phyloP scores from a whole-genome alignment of 129 eudicot species.

The Silybum marianum region DNA sequence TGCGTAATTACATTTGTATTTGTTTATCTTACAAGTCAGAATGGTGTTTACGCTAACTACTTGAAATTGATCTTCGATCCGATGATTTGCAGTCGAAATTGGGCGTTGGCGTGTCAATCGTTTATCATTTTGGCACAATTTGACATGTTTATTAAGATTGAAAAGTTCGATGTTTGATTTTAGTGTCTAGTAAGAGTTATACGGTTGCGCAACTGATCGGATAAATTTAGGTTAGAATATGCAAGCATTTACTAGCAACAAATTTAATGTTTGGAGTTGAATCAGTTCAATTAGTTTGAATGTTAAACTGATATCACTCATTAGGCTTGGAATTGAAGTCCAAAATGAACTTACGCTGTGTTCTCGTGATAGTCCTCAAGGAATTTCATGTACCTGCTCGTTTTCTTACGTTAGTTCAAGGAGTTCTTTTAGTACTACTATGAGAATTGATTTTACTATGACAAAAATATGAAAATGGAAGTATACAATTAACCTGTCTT shows the following conservation, averaged over 20 bases:
- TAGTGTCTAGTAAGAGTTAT: not conserved
- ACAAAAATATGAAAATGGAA: not conserved
- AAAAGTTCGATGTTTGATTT: not conserved
- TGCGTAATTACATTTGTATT: not conserved
- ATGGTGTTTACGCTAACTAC: not conserved
- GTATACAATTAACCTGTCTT: constrained; percentile 3
- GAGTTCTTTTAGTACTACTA: not conserved
- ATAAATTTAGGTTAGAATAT: not conserved
- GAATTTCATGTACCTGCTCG: not conserved
- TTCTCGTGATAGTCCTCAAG: not conserved
- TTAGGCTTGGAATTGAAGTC: constrained; percentile 8
- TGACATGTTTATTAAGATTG: not conserved
- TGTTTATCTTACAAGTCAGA: not conserved
- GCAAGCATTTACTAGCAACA: not conserved
- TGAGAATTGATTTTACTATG: not conserved
- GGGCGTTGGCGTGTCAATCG: not conserved
- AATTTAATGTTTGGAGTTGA: not conserved
- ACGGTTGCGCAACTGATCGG: not conserved
- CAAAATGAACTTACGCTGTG: not conserved
- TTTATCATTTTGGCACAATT: not conserved
- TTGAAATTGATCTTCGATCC: constrained; percentile 18
- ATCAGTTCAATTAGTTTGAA: constrained; percentile 1
- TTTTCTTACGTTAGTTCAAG: not conserved
- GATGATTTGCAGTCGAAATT: constrained; percentile 6
- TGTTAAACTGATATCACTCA: not conserved